A percentile compares a stretch with the other conserved stretches of the same genome.
These are phyloP conservation scores for Kodamaea sagamina DNA, from an alignment of 805 yeast species.

Conservation along the genomic window DNA sequence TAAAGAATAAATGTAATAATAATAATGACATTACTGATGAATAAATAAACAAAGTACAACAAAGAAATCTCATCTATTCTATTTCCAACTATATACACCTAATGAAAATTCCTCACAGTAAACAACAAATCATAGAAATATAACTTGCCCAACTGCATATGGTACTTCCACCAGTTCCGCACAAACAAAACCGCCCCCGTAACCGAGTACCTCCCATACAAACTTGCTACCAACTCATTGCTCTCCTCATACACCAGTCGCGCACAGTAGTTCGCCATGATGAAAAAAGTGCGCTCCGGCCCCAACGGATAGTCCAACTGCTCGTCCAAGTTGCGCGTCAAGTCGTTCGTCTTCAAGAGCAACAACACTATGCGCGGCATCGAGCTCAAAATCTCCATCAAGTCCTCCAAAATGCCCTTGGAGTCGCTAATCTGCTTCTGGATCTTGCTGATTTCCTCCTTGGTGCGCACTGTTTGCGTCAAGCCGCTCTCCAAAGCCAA, in stretches of 20 bases:
- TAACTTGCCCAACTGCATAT: constrained; percentile 33
- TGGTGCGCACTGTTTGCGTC: constrained; percentile 45
- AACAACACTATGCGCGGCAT: constrained; percentile 86
- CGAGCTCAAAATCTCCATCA: constrained; percentile 75
- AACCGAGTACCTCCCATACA: constrained; percentile 20
- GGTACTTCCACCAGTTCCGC: constrained; percentile 37
- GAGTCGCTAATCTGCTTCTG: constrained; percentile 56
- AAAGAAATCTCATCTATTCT: too few relatives aligned
- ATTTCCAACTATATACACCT: constrained; percentile 3
- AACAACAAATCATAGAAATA: constrained; percentile 36
- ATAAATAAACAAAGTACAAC: too few relatives aligned
- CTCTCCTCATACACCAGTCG: constrained; percentile 72
- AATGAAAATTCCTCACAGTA: constrained; percentile 12
- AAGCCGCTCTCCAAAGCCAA: constrained; percentile 70
- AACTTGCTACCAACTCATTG: constrained; percentile 36
- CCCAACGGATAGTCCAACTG: constrained; percentile 79
- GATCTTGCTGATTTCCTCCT: constrained; percentile 69
- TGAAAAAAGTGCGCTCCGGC: constrained; percentile 80
- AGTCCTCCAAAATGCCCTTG: constrained; percentile 64
- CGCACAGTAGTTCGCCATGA: constrained; percentile 90
- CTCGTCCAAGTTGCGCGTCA: constrained; percentile 88
- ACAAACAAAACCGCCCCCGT: constrained; percentile 19
- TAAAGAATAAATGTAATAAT: too few relatives aligned
- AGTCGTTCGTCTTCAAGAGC: constrained; percentile 90
- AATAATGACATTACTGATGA: too few relatives aligned